These are phyloP conservation scores for Populus deltoides DNA, from an alignment of 345 rosid genomes.

Conservation along the genomic window DNA sequence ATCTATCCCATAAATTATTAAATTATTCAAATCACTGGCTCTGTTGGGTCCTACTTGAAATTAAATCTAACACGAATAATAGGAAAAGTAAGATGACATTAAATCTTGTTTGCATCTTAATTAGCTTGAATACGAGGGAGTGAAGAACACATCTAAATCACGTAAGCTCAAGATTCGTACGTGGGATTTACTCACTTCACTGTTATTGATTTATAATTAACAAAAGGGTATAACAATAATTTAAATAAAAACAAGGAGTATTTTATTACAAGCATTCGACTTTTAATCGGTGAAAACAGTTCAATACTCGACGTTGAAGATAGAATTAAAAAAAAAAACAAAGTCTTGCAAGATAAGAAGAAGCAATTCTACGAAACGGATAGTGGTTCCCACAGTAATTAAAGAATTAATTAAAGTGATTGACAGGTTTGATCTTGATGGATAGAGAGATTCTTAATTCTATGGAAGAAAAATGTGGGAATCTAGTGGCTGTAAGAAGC, in stretches of 20 bases:
- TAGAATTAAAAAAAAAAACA: background rate
- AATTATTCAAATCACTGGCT: too few species aligned
- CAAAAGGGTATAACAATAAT: background rate
- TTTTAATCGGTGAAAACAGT: background rate
- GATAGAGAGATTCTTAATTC: slow-evolving; percentile 31
- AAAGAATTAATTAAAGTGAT: background rate
- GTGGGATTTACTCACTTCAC: too few species aligned
- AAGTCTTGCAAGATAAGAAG: background rate
- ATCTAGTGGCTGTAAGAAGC: slow-evolving; percentile 46
- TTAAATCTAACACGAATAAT: too few species aligned
- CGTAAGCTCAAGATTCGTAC: too few species aligned
- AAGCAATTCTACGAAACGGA: background rate
- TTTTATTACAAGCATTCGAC: slow-evolving; percentile 39
- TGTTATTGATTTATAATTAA: background rate
- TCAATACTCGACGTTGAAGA: slow-evolving; percentile 14
- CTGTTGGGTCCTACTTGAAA: too few species aligned
- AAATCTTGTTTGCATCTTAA: too few species aligned
- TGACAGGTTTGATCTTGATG: background rate
- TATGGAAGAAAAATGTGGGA: slow-evolving; percentile 34
- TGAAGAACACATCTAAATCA: too few species aligned
- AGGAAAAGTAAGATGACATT: too few species aligned
- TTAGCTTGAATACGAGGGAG: too few species aligned
- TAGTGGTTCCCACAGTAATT: background rate
- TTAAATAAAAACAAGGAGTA: slow-evolving; percentile 12
- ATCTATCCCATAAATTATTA: too few species aligned